Percentiles rank a stretch among this genome's conserved stretches.
Conservation (phyloP, 345 rosid genomes). For the Pistacia integerrima region DNA sequence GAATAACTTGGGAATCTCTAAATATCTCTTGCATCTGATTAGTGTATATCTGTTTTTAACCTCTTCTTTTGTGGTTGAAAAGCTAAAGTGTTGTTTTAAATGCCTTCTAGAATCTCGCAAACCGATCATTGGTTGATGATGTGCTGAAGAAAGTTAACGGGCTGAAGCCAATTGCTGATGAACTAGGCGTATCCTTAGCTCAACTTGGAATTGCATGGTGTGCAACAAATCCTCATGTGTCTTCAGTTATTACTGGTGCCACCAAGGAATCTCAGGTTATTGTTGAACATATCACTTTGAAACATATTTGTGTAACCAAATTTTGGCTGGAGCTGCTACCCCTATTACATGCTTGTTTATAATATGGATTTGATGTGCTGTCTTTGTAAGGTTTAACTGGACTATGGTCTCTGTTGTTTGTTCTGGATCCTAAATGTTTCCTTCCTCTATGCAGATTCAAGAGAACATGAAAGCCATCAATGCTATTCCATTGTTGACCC, state of each 20-base stretch:
- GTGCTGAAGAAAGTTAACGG: conserved; percentile 89
- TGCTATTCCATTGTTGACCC: conserved; percentile 80
- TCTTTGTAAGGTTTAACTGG: neutral
- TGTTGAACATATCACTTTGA: conserved; percentile 1
- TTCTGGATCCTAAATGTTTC: neutral
- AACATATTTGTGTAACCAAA: neutral
- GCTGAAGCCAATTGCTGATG: conserved; percentile 97
- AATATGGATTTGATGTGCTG: neutral
- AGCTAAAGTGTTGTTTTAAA: conserved; percentile 1
- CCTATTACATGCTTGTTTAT: neutral
- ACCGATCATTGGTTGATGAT: conserved; percentile 86
- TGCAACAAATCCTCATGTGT: conserved; percentile 93
- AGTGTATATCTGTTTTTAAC: neutral
- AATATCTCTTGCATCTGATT: neutral
- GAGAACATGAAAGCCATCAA: conserved; percentile 98
- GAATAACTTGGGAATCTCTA: neutral
- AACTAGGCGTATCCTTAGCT: conserved; percentile 89
- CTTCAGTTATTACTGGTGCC: conserved; percentile 95
- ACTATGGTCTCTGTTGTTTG: neutral
- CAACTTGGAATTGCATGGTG: conserved; percentile 99
- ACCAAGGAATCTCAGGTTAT: conserved; percentile 96
- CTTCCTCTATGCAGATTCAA: conserved; percentile 57
- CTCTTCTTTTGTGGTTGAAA: neutral
- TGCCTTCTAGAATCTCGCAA: conserved; percentile 77
- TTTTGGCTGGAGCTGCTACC: neutral